Evolutionary conservation across 2,329 filamentous ascomycete species (phyloP).

Genomic region (Fusarium longipes): DNA sequence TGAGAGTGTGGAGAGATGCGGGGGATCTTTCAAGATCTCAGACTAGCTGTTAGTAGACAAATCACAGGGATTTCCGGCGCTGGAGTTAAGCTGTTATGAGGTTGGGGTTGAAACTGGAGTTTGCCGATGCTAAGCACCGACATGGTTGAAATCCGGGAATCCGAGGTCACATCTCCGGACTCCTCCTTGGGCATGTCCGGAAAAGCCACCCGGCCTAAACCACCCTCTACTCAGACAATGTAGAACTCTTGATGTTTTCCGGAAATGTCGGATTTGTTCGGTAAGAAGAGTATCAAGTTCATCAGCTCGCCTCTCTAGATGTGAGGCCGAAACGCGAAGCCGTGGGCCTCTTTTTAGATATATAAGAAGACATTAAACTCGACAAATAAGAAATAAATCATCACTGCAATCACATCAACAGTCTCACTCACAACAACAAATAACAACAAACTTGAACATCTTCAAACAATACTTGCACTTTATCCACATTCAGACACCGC

Average conservation of each 20-base stretch:
- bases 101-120: background rate
- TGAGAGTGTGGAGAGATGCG: constrained; percentile 28
- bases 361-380: constrained; percentile 19
- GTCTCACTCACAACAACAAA: background rate
- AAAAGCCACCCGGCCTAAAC: background rate
- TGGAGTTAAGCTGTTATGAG: background rate
- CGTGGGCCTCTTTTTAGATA: background rate
- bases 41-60: background rate
- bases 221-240: fast-evolving
- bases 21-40: constrained; percentile 3
- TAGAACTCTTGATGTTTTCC: background rate
- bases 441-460: background rate
- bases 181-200: background rate
- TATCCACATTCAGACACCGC: background rate
- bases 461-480: background rate
- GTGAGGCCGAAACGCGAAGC: constrained; percentile 19
- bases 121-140: background rate
- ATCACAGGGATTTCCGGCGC: constrained; percentile 3
- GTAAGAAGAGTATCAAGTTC: background rate
- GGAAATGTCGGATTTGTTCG: constrained; percentile 20
- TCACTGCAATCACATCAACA: background rate
- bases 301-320: background rate
- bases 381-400: constrained; percentile 2
- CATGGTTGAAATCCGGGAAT: background rate
- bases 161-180: background rate